These are phyloP conservation scores for Eurotiales sp. DNA, from an alignment of 2,329 filamentous ascomycete genomes.

Conservation along the genomic window DNA sequence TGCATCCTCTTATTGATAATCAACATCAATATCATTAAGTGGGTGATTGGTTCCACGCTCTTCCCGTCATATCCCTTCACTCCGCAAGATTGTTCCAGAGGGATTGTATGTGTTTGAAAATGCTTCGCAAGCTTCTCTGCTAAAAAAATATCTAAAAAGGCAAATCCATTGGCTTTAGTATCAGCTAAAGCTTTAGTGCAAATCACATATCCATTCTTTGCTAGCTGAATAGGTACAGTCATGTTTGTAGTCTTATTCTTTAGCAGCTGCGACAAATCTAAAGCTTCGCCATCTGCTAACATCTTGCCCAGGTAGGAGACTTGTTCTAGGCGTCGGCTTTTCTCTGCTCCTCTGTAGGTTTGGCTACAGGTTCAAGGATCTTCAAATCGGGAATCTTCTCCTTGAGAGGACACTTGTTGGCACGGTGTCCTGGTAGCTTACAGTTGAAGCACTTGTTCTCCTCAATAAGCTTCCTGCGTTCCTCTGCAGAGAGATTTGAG, in stretches of 20 bases:
- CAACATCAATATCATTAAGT: neutral
- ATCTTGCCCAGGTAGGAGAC: constrained; percentile 9
- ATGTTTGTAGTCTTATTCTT: neutral
- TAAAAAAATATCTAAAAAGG: neutral
- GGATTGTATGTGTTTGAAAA: neutral
- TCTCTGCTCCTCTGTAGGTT: constrained; percentile 1
- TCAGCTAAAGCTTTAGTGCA: neutral
- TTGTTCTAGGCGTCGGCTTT: constrained; percentile 10
- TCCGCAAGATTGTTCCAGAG: neutral
- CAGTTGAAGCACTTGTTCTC: constrained; percentile 5
- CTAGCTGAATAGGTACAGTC: constrained; percentile 12
- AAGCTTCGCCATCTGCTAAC: neutral
- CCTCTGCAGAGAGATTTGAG: neutral
- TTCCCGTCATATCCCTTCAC: constrained; percentile 5
- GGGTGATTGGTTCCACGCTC: neutral
- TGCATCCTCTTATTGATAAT: neutral
- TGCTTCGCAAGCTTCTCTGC: neutral
- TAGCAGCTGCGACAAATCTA: constrained; percentile 6
- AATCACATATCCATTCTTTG: constrained; percentile 4
- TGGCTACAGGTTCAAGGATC: neutral
- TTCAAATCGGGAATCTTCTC: neutral
- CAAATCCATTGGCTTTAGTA: constrained; percentile 10
- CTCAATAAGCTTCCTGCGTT: neutral
- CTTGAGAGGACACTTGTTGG: neutral
- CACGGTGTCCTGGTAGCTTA: neutral